phyloP scores from a whole-genome alignment of 495 filamentous ascomycete genomes.

The Sporormia fimetaria region DNA sequence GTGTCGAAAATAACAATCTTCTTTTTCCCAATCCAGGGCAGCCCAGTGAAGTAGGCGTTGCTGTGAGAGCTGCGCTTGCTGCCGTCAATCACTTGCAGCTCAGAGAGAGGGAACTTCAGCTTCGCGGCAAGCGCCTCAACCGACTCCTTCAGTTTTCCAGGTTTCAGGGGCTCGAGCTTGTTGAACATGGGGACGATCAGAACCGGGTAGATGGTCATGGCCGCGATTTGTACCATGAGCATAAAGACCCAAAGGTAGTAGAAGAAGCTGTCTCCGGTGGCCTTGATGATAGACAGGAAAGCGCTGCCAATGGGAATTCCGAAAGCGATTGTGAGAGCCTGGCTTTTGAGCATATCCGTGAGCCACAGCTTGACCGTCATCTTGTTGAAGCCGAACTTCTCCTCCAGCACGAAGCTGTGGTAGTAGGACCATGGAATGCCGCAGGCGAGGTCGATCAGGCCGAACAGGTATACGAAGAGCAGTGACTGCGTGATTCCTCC shows the following conservation, averaged over 20 bases:
- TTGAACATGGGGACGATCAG: slow-evolving; percentile 94
- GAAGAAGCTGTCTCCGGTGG: slow-evolving; percentile 86
- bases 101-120: slow-evolving; percentile 79
- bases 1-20: slow-evolving; percentile 99
- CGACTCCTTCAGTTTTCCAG: slow-evolving; percentile 73
- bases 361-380: slow-evolving; percentile 82
- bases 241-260: slow-evolving; percentile 95
- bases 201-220: slow-evolving; percentile 92
- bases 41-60: slow-evolving; percentile 96
- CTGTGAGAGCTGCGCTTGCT: slow-evolving; percentile 95
- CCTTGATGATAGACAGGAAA: slow-evolving; percentile 82
- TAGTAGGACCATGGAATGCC: slow-evolving; percentile 78
- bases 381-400: slow-evolving; percentile 98
- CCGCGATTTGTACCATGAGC: slow-evolving; percentile 75
- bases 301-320: slow-evolving; percentile 78
- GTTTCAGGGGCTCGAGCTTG: slow-evolving; percentile 85
- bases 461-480: slow-evolving; percentile 81
- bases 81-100: slow-evolving; percentile 92
- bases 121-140: slow-evolving; percentile 77
- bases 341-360: slow-evolving; percentile 83
- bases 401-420: slow-evolving; percentile 87
- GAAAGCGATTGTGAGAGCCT: slow-evolving; percentile 65
- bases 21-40: slow-evolving; percentile 84
- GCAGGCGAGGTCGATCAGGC: slow-evolving; percentile 62
- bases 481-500: slow-evolving; percentile 92